Percentiles rank a stretch among this genome's conserved stretches.
Evolutionary conservation across 176 grass and related monocot species (phyloP).

Genomic region (Triticum turgidum): DNA sequence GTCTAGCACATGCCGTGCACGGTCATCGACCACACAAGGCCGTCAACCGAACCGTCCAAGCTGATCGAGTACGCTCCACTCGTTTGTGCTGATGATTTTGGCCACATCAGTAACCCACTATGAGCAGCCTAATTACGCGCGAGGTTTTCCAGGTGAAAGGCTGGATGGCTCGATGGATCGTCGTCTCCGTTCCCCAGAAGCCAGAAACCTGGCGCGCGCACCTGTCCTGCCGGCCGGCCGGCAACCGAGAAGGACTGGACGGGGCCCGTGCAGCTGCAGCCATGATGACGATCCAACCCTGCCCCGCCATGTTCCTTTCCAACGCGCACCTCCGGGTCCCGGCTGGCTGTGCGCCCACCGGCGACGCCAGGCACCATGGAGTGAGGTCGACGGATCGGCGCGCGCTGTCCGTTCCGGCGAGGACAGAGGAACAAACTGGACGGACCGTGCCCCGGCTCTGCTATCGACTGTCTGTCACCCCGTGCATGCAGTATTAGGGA

Average conservation of each 20-base stretch:
- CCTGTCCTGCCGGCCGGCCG: background rate
- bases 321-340: background rate
- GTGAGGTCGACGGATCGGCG: background rate
- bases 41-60: background rate
- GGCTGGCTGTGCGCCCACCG: background rate
- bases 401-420: background rate
- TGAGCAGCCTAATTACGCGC: no score
- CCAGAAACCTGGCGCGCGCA: background rate
- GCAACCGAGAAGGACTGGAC: background rate
- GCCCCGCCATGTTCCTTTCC: background rate
- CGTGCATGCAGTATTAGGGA: background rate
- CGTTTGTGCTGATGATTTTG: background rate
- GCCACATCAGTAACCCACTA: background rate
- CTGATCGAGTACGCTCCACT: background rate
- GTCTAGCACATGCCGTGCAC: no score
- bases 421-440: background rate
- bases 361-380: background rate
- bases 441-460: background rate
- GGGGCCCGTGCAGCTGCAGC: background rate
- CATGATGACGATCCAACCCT: background rate
- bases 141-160: background rate
- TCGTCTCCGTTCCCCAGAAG: background rate
- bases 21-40: background rate
- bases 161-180: background rate
- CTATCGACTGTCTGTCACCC: background rate